Evolutionary conservation across 2,329 filamentous ascomycete genomes (phyloP).

Genomic region (Trichoderma atrobrunneum): DNA sequence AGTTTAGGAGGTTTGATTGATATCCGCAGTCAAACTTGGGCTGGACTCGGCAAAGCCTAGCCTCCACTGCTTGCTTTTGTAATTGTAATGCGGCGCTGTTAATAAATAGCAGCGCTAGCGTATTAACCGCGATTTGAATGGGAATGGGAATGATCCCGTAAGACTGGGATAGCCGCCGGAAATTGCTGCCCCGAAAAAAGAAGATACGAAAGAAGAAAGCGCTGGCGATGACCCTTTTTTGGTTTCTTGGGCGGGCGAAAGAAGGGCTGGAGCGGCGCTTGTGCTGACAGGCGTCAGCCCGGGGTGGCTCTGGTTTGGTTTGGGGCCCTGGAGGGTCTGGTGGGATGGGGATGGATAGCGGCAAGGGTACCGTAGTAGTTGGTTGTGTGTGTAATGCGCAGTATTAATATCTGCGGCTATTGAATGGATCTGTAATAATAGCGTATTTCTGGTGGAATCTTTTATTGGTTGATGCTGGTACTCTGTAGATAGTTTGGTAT

Average conservation of each 20-base stretch:
- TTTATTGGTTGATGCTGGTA: background rate
- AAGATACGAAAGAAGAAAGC: background rate
- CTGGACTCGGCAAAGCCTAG: background rate
- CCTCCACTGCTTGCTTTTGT: background rate
- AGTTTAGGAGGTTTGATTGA: background rate
- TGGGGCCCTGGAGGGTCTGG: background rate
- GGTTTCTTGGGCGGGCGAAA: background rate
- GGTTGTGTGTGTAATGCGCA: background rate
- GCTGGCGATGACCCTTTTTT: background rate
- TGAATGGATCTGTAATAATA: background rate
- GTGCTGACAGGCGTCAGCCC: slow-evolving; percentile 17
- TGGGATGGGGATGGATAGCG: background rate
- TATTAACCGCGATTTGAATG: background rate
- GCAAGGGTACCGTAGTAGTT: background rate
- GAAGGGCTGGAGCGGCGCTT: background rate
- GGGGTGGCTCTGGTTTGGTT: background rate
- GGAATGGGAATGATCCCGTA: background rate
- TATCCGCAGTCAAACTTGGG: background rate
- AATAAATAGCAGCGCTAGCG: slow-evolving; percentile 2
- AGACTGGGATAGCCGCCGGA: slow-evolving; percentile 13
- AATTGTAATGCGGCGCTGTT: background rate
- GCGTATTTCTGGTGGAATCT: background rate
- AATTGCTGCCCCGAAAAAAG: background rate
- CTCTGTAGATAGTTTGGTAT: too few relatives aligned
- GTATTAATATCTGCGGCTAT: background rate